Evolutionary conservation across 2,329 filamentous ascomycete species (phyloP), one percentile per base, ranked within the genome.

Genomic region (Orbilia javanica): DNA sequence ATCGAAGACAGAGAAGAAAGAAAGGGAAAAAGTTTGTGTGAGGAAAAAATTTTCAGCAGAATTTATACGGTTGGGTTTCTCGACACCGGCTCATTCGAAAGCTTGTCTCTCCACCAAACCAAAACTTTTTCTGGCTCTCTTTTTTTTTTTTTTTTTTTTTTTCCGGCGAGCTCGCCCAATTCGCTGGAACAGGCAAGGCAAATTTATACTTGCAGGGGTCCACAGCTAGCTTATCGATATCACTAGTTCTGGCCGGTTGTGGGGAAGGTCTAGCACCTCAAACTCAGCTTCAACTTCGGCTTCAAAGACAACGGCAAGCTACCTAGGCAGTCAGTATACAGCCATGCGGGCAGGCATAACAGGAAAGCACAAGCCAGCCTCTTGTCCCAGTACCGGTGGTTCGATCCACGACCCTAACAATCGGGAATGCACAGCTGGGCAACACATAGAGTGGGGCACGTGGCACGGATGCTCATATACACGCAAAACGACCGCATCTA

Each of bases 1-100:
- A 85, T 86, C 82, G 86, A 87, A 84, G 83, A 83, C 84, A 84
- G 79, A 80, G 83, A 85, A 85, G 84, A 86, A 86, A 83, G 84
- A 76, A 86, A 85, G 83, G 83, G 84, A 82, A 82, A 83, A 84
- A 84, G 83, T 79, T 80, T 81, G 81, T 81, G 80, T 82, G 76
- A 81, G 81, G 80, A 81, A 81, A 84, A 84, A 84, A 83, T 86
- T 86, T 86, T 86, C 86, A 77, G 71, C 29, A 22, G 48, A 77
- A 71, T 77, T 77, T 77, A 70, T 77, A 60, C 66, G 18, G 72
- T 71, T 52, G 57, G 57, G 44, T 13, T 50, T 20, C 31, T 65
- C 65, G 55, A 55, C 64, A 25, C 29, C 42, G n/a, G 10, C 36
- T 36, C 29, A 46, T 29, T 64, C 42, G 52, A 60, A 48, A 68